Evolutionary conservation across 2,329 filamentous ascomycete genomes (phyloP).

Genomic region (Cordyceps javanica): DNA sequence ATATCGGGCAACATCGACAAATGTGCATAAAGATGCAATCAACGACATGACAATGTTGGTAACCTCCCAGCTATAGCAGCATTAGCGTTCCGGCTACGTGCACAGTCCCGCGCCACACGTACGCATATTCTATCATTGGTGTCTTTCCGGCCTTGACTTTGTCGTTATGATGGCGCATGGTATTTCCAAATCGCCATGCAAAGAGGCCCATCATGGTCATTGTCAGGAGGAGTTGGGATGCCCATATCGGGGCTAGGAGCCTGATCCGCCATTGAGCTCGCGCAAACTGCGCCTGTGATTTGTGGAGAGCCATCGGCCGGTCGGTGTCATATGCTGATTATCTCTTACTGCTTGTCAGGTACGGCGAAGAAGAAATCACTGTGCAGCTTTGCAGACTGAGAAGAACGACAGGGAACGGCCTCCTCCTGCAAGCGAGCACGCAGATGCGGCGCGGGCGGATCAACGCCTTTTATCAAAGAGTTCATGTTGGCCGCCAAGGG

Average conservation of each 20-base stretch:
- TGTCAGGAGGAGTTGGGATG: slow-evolving; percentile 39
- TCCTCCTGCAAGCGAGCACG: too few relatives aligned
- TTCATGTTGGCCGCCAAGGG: too few relatives aligned
- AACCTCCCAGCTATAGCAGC: slow-evolving; percentile 39
- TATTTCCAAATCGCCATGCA: slow-evolving; percentile 45
- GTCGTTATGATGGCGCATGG: slow-evolving; percentile 37
- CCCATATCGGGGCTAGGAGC: slow-evolving; percentile 46
- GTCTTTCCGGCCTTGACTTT: slow-evolving; percentile 31
- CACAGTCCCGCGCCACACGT: slow-evolving; percentile 25
- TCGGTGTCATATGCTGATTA: neutral
- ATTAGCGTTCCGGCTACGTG: slow-evolving; percentile 20
- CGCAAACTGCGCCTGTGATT: slow-evolving; percentile 46
- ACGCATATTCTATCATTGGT: slow-evolving; percentile 45
- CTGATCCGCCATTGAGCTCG: slow-evolving; percentile 44
- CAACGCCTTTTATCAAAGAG: too few relatives aligned
- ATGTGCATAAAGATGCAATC: slow-evolving; percentile 39
- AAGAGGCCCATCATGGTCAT: slow-evolving; percentile 45
- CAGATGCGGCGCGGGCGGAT: too few relatives aligned
- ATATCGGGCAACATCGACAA: slow-evolving; percentile 41
- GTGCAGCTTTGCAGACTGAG: too few relatives aligned
- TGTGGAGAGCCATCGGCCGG: slow-evolving; percentile 32
- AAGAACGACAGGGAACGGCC: too few relatives aligned
- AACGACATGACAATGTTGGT: slow-evolving; percentile 46
- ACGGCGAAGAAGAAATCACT: too few relatives aligned
- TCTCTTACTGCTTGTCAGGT: too few relatives aligned